A percentile compares a stretch with the other conserved stretches of the same genome.
phyloP scores from a whole-genome alignment of 352 stramenopile species.

The Pythium insidiosum region DNA sequence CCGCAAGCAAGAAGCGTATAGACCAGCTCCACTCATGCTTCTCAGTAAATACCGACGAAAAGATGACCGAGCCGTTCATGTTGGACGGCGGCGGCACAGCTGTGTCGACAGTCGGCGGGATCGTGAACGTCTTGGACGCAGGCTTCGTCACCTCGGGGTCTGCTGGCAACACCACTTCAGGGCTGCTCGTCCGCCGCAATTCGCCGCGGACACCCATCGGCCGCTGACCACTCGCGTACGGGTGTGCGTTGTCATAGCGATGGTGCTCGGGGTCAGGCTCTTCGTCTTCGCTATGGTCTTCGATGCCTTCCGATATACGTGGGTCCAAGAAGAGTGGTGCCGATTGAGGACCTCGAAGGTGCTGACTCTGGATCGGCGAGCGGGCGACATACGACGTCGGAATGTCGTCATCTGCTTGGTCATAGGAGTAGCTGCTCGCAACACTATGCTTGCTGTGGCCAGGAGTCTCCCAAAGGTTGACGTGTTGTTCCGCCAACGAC shows the following conservation, averaged over 20 bases:
- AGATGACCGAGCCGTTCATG: slow-evolving; percentile 53
- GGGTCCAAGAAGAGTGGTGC: slow-evolving; percentile 13
- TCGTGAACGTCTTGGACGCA: not conserved
- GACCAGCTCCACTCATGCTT: slow-evolving; percentile 61
- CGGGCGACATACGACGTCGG: slow-evolving; percentile 8
- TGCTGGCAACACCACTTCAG: not conserved
- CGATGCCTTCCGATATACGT: slow-evolving; percentile 8
- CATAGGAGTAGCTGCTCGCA: slow-evolving; percentile 6
- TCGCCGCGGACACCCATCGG: not conserved
- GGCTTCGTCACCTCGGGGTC: not conserved
- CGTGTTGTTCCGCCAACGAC: slow-evolving; percentile 13
- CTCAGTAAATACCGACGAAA: slow-evolving; percentile 51
- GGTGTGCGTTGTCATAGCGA: slow-evolving; percentile 2
- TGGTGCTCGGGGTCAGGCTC: not conserved
- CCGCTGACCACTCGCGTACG: too few relatives aligned
- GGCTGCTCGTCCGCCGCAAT: not conserved
- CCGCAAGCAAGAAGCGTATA: slow-evolving; percentile 57
- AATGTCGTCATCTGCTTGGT: slow-evolving; percentile 15
- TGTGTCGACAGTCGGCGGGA: slow-evolving; percentile 12
- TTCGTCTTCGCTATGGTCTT: not conserved
- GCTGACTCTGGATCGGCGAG: slow-evolving; percentile 19
- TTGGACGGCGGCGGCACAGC: slow-evolving; percentile 31
- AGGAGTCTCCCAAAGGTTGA: slow-evolving; percentile 48
- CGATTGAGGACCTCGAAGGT: slow-evolving; percentile 14
- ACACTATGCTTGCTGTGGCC: slow-evolving; percentile 6